phyloP scores from a whole-genome alignment of 2,329 filamentous ascomycete species.

The Cladophialophora exuberans region DNA sequence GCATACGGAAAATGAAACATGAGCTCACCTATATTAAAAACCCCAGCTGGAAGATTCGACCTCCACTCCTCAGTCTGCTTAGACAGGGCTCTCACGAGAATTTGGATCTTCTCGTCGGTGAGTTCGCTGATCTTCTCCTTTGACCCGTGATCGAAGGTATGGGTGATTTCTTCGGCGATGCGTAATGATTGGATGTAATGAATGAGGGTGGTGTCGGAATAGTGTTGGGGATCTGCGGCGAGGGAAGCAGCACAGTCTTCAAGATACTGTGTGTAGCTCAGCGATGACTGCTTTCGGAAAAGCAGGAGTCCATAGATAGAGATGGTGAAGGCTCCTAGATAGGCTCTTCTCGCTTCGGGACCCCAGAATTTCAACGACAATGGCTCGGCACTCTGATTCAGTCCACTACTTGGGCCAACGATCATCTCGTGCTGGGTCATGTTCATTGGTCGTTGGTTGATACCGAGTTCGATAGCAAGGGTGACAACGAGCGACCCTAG shows the following conservation, averaged over 20 bases:
- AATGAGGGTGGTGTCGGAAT: slow-evolving; percentile 13
- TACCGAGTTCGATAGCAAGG: slow-evolving; percentile 35
- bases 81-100: slow-evolving; percentile 11
- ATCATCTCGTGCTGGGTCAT: slow-evolving; percentile 24
- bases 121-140: slow-evolving; percentile 18
- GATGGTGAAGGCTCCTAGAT: slow-evolving; percentile 10
- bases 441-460: slow-evolving; percentile 19
- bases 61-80: slow-evolving; percentile 17
- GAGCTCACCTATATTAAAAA: neutral
- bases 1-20: neutral
- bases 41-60: neutral
- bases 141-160: slow-evolving; percentile 20
- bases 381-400: slow-evolving; percentile 6
- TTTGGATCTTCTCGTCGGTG: slow-evolving; percentile 20
- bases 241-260: slow-evolving; percentile 21
- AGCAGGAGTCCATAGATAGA: slow-evolving; percentile 18
- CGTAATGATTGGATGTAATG: slow-evolving; percentile 5
- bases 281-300: slow-evolving; percentile 1
- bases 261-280: slow-evolving; percentile 19
- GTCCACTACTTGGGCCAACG: neutral
- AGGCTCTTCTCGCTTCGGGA: slow-evolving; percentile 21
- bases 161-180: slow-evolving; percentile 14
- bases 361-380: slow-evolving; percentile 21
- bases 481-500: slow-evolving; percentile 58
- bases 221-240: slow-evolving; percentile 18